Evolutionary conservation across 2,329 filamentous ascomycete genomes (phyloP), one percentile per base, ranked within the genome.

Genomic region (Fusarium buharicum): DNA sequence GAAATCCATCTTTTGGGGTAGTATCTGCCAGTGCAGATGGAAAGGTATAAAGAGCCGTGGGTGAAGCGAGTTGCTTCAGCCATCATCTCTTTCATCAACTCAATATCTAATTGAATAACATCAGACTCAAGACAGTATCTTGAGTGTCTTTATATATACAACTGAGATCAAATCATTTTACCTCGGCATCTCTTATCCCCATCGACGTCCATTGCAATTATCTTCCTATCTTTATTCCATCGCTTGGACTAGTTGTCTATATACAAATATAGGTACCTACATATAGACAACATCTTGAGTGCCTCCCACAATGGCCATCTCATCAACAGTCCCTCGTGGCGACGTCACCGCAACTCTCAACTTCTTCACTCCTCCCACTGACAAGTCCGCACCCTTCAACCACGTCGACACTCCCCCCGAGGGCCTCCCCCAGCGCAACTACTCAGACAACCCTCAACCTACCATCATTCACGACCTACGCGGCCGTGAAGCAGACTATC

Each of bases 391-490:
- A 1, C 89, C 90, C 20, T 89, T 83, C 79, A 86, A 89, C 77
- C 86, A 87, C 74, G 88, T 92, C 68, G 87, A 91, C 62, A 73
- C 78, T 9, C 86, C 85, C 0, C 85, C 89, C 0, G 75, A 81
- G 2, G 89, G 87, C 55, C 71, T 82, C 22, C 86, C 87, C 0
- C 83, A 86, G 70, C 82, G 83, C 63, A 96, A 96, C 81, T 90
- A 85, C 75, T 75, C 75, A 49, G 76, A 81, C 56, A 67, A 75
- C 36, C 39, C 74, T 9, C 80, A 86, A 18, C 72, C 81, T 3
- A 84, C 92, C 27, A 71, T 73, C 5, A 84, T 97, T 69, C 78
- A 82, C 59, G 93, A 97, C 77, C 82, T 93, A 68, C 90, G 93
- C 49, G 90, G 88, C 46, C 81, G 79, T 47, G 92, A 95, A 72